phyloP scores from a whole-genome alignment of 768 basidiomycete species.

The Phlebiopsis gigantea region DNA sequence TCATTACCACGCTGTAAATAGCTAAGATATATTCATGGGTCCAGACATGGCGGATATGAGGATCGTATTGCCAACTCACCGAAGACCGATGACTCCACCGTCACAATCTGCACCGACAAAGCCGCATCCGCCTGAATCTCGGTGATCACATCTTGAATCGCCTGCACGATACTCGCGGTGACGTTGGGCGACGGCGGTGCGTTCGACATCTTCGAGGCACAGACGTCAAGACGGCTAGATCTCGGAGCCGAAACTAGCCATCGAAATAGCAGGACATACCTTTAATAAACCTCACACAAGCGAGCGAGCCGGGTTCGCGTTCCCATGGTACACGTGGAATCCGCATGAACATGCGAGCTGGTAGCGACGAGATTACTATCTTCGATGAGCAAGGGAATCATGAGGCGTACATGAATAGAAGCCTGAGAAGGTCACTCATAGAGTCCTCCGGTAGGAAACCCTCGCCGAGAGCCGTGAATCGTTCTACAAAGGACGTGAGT shows the following conservation, averaged over 20 bases:
- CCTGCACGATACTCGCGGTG: not conserved
- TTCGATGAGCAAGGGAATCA: not conserved
- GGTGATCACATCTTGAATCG: not conserved
- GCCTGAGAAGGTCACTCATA: not conserved
- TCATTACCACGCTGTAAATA: not conserved
- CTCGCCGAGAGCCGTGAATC: not conserved
- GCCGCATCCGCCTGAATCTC: not conserved
- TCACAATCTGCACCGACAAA: not conserved
- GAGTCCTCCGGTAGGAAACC: not conserved
- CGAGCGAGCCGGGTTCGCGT: not conserved
- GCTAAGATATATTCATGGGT: too few species aligned
- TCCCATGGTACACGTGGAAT: not conserved
- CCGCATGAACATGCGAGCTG: not conserved
- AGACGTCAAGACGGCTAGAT: not conserved
- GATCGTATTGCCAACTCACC: not conserved
- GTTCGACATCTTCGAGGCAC: not conserved
- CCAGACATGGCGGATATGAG: not conserved
- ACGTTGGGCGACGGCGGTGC: not conserved
- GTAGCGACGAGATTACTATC: not conserved
- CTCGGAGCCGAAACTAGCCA: not conserved
- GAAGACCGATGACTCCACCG: not conserved
- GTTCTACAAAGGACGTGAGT: not conserved
- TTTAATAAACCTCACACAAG: not conserved
- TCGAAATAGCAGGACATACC: not conserved
- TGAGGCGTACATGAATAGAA: not conserved